Conservation (phyloP, 306 rosid species). For the Vigna angularis region DNA sequence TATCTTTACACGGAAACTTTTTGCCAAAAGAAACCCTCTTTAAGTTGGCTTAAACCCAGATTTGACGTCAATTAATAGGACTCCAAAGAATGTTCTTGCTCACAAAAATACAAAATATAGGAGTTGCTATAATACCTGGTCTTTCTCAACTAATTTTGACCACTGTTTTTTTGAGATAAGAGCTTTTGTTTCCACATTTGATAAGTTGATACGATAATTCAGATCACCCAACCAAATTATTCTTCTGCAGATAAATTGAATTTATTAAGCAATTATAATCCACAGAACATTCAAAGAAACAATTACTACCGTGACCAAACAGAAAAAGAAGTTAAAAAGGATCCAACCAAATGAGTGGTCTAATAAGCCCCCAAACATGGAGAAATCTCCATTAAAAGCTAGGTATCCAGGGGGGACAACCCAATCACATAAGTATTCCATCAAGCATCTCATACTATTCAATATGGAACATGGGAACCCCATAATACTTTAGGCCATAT, state of each 20-base stretch:
- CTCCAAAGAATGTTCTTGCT: constrained; percentile 23
- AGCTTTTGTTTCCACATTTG: constrained; percentile 71
- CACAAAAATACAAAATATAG: constrained; percentile 19
- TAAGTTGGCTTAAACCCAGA: constrained; percentile 5
- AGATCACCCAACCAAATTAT: constrained; percentile 96
- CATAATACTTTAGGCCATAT: not conserved
- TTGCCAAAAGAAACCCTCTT: not conserved
- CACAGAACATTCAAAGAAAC: not conserved
- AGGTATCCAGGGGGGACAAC: not conserved
- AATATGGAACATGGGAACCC: not conserved
- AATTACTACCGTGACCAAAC: constrained; percentile 12
- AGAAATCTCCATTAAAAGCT: not conserved
- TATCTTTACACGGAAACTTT: not conserved
- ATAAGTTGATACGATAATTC: constrained; percentile 86
- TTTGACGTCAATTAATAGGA: not conserved
- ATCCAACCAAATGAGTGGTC: too few species aligned
- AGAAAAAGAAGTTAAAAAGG: constrained; percentile 37
- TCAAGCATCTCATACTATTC: not conserved
- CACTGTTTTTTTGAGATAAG: constrained; percentile 73
- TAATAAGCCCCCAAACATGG: not conserved
- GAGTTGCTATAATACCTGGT: constrained; percentile 69
- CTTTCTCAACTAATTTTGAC: constrained; percentile 79
- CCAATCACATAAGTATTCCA: too few species aligned
- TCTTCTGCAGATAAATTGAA: constrained; percentile 61
- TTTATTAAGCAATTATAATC: constrained; percentile 17